Evolutionary conservation across 2,329 filamentous ascomycete genomes (phyloP), one percentile per base, ranked within the genome.

Genomic region (Bipolaris sorokiniana): DNA sequence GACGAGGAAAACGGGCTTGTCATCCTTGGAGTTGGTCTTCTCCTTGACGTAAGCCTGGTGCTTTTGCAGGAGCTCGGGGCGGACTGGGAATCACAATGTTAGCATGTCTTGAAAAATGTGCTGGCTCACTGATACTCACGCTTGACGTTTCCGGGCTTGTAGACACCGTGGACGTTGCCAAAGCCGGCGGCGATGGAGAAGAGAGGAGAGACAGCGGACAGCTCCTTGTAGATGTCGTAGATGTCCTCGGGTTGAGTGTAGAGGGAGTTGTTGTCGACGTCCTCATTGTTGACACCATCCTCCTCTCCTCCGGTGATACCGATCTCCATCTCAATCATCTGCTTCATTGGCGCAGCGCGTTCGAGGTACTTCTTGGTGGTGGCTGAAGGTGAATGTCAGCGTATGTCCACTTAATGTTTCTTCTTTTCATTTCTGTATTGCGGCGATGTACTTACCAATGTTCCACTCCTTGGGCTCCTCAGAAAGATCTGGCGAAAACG

Each of bases 251-350:
- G 65, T 55, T 58, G 55, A 15, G 56, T 48, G 48, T 59, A 50
- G 31, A 57, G 44, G 61, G 90, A 90, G 85, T 90, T 90, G 87
- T 97, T 97, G 45, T 57, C 54, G 13, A 57, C 54, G 10, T 54
- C 45, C 23, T 54, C 49, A 42, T 57, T 57, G 44, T 53, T 44
- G 79, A 98, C 93, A 81, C 94, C 94, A 72, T 97, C 93, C 81
- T 97, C 93, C 84, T 97, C 93, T 81, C 93, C 92, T 83, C 93
- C 94, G 61, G 95, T 98, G 58, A 74, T 72, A 52, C 70, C 91
- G 66, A 96, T 92, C 82, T 92, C 89, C 94, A 98, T 99, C 87
- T 99, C 95, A 69, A 99, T 88, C 92, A 92, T 98, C 31, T 97
- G 92, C 86, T 74, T 97, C 91, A 97, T 92, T 71, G 93, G 92